phyloP scores from a whole-genome alignment of 345 rosid species.

The Ricinus communis region DNA sequence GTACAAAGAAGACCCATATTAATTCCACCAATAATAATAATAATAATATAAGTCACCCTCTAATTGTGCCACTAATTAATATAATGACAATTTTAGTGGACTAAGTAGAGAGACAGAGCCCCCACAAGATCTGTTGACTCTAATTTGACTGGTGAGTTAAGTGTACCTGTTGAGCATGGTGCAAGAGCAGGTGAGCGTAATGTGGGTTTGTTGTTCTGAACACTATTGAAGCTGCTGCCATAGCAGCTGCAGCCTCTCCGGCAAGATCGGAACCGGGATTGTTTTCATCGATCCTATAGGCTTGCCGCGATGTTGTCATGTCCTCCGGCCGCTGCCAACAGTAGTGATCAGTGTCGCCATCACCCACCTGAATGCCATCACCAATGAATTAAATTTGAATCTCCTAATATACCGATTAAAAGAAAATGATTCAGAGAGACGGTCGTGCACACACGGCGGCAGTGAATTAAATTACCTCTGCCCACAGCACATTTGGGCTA shows the following conservation, averaged over 20 bases:
- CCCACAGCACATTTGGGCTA: constrained; percentile 32
- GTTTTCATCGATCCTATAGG: constrained; percentile 35
- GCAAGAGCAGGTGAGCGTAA: constrained; percentile 45
- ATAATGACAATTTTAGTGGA: neutral
- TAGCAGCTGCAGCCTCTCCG: constrained; percentile 62
- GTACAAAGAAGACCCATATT: too few species aligned
- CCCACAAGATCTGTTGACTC: constrained; percentile 5
- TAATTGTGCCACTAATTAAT: neutral
- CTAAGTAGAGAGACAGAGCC: neutral
- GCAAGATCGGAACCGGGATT: constrained; percentile 76
- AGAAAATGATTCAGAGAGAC: neutral
- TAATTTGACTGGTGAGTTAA: neutral
- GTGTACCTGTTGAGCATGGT: constrained; percentile 58
- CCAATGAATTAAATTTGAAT: neutral
- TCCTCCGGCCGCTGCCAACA: constrained; percentile 44
- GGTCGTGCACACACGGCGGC: too few species aligned
- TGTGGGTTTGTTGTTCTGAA: constrained; percentile 28
- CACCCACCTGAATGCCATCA: constrained; percentile 19
- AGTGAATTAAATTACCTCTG: constrained; percentile 23
- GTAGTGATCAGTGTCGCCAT: constrained; percentile 32
- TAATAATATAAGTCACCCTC: neutral
- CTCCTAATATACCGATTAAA: neutral
- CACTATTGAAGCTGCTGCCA: constrained; percentile 68
- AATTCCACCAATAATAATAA: too few species aligned
- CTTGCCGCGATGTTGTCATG: constrained; percentile 60